Evolutionary conservation across 1,284 basidiomycete species (phyloP).

Genomic region (Wallemia mellicola): DNA sequence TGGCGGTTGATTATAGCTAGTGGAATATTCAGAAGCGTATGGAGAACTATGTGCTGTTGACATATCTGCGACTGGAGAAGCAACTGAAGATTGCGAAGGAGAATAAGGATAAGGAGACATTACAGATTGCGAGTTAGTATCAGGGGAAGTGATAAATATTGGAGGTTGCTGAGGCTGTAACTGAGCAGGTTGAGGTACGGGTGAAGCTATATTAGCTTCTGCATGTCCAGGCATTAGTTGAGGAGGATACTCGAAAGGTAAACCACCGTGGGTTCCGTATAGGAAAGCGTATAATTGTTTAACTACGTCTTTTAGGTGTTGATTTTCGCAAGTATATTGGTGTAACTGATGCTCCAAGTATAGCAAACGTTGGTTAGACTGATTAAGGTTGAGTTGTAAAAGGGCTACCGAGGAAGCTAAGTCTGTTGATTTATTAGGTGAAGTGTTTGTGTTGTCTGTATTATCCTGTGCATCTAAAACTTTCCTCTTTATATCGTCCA

Average conservation of each 20-base stretch:
- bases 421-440: not conserved
- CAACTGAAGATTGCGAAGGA: not conserved
- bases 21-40: not conserved
- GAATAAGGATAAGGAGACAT: not conserved
- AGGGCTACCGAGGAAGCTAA: not conserved
- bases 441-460: not conserved
- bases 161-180: not conserved
- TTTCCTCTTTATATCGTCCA: conserved; percentile 61
- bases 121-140: not conserved
- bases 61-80: not conserved
- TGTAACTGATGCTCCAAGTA: not conserved
- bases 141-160: not conserved
- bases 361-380: not conserved
- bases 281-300: not conserved
- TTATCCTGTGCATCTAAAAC: conserved; percentile 28
- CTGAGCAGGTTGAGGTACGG: not conserved
- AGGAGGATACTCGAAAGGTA: not conserved
- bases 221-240: not conserved
- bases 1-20: not conserved
- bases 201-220: not conserved
- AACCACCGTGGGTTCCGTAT: not conserved
- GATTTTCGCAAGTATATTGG: not conserved
- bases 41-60: not conserved
- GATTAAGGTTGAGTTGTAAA: not conserved
- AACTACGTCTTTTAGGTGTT: not conserved